Conservation (phyloP, 176 grass and related monocot species). For the Avena sativa region DNA sequence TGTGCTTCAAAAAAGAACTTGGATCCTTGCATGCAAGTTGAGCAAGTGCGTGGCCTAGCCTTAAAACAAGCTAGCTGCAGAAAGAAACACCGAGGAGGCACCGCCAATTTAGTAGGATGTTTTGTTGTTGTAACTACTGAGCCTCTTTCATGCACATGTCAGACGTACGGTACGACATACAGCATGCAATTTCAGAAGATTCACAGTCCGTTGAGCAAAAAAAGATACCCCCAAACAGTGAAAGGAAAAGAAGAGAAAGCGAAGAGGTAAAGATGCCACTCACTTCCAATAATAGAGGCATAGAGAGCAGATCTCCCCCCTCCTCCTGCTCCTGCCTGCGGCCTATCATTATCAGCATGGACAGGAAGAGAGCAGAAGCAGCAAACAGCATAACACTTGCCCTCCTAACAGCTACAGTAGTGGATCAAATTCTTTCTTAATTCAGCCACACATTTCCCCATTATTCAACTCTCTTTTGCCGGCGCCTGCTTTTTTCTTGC, state of each 20-base stretch:
- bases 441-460: conserved; percentile 32
- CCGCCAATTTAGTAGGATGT: conserved; percentile 44
- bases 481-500: conserved; percentile 25
- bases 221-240: conserved; percentile 54
- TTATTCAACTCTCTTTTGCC: conserved; percentile 35
- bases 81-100: conserved; percentile 46
- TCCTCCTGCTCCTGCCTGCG: not conserved
- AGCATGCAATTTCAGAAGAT: conserved; percentile 65
- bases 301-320: conserved; percentile 34
- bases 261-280: conserved; percentile 44
- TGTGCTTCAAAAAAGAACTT: conserved; percentile 16
- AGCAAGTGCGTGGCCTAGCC: conserved; percentile 1
- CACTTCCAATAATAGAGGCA: conserved; percentile 66
- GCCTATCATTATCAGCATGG: conserved; percentile 51
- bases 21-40: conserved; percentile 39
- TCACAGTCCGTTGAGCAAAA: conserved; percentile 40
- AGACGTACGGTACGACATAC: conserved; percentile 44
- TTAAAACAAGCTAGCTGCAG: conserved; percentile 38
- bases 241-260: conserved; percentile 49
- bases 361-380: conserved; percentile 35
- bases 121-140: conserved; percentile 31
- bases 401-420: conserved; percentile 46
- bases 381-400: conserved; percentile 52
- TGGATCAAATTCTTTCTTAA: conserved; percentile 33
- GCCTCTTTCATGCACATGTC: conserved; percentile 41